Conservation (phyloP, 495 filamentous ascomycete species). For the Penicillium robsamsonii region DNA sequence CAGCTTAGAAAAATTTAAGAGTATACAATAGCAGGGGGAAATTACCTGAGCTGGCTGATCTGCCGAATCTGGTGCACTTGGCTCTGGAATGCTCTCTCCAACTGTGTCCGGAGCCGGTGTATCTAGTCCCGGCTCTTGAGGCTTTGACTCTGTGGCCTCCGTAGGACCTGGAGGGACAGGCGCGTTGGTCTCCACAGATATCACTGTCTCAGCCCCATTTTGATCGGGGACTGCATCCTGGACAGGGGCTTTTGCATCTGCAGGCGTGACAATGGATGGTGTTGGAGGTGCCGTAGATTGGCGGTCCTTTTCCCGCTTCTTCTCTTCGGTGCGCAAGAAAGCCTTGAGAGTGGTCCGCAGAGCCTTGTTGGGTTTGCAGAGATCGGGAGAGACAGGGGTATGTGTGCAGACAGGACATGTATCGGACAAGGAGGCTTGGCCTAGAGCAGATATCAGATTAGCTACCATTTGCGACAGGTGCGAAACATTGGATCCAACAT, state of each 20-base stretch:
- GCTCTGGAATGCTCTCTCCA: background rate
- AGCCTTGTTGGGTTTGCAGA: conserved; percentile 85
- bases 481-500: conserved; percentile 30
- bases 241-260: conserved; percentile 21
- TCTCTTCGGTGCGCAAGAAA: conserved; percentile 82
- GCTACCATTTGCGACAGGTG: background rate
- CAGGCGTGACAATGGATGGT: conserved; percentile 21
- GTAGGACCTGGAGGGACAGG: background rate
- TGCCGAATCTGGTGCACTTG: background rate
- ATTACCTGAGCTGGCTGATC: conserved; percentile 13
- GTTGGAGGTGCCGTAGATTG: conserved; percentile 37
- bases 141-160: background rate
- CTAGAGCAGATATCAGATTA: conserved; percentile 39
- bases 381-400: conserved; percentile 74
- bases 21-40: background rate
- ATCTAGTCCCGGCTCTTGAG: background rate
- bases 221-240: conserved; percentile 12
- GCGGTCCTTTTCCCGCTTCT: conserved; percentile 68
- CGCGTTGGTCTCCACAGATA: conserved; percentile 6
- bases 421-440: conserved; percentile 71
- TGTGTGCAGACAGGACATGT: conserved; percentile 94
- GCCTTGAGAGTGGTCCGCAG: conserved; percentile 85
- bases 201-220: background rate
- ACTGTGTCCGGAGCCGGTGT: conserved; percentile 8
- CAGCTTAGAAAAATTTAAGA: background rate